Base-by-base conservation (phyloP, 441 rosid genomes). In the Macaranga tanarius region DNA sequence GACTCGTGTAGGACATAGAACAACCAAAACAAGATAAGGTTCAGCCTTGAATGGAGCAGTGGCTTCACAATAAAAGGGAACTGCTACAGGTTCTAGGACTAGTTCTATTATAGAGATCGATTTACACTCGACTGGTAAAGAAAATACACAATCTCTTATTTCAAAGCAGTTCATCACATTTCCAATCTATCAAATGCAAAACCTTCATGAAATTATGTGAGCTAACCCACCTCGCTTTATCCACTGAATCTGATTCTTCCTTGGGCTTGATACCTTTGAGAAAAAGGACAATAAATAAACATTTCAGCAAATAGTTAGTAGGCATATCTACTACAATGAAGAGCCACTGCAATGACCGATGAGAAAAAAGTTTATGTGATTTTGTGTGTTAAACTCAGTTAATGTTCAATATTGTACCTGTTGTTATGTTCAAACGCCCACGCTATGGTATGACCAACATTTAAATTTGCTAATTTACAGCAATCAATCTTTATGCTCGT, bases 191-290 rank as follows among this genome's bases (percentile, higher is more conserved):
- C 26, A 75, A 28, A 63, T 6, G 28, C 54, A 42, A 73, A 51
- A 47, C 16, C 67, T 58, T 0, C 15, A 38, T 19, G 19, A 25
- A 44, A 73, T 58, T 28, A 45, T 8, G 25, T 8, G 15, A 38
- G 50, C 31, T 20, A 11, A 71, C 84, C 38, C 65, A 88, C 86
- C 91, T 83, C 61, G 4, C 47, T 70, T 62, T 65, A 31, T 67
- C 73, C 54, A 38, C 57, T 44, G 71, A 69, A 55, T 79, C 73
- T 6, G 80, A 80, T 76, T 80, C 79, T 74, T 70, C 81, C 74
- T 74, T 73, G 55, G 50, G 57, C 65, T 79, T 72, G 72, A 64
- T 76, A 84, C 84, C 88, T 82, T 67, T 6, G 66, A 67, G 72
- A 79, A 69, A 65, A 73, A 63, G 42, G 48, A 75, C 55, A 67